phyloP scores from a whole-genome alignment of 768 basidiomycete species.

The Paxillus involutus region DNA sequence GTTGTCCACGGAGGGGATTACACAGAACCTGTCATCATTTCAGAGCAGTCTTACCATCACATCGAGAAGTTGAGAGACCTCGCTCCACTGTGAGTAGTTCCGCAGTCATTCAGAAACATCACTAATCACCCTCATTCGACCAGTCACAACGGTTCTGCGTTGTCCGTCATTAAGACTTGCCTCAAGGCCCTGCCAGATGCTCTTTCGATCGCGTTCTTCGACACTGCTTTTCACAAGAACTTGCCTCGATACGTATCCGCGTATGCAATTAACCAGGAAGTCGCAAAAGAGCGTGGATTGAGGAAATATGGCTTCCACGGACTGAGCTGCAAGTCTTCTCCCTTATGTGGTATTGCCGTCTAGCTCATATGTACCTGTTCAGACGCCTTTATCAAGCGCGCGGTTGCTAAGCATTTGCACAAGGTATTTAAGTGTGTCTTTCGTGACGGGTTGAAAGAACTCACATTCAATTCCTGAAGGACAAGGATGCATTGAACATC shows the following conservation, averaged over 20 bases:
- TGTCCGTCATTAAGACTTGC: conserved; percentile 61
- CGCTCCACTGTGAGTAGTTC: conserved; percentile 66
- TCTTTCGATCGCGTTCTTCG: conserved; percentile 81
- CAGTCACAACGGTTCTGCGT: conserved; percentile 64
- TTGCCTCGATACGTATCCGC: conserved; percentile 76
- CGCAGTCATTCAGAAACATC: not conserved
- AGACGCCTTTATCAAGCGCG: conserved; percentile 70
- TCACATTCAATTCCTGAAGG: conserved; percentile 25
- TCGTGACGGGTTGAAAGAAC: not conserved
- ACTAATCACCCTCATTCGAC: not conserved
- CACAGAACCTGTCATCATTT: conserved; percentile 66
- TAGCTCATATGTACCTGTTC: conserved; percentile 3
- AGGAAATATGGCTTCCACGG: conserved; percentile 95
- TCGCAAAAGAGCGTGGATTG: conserved; percentile 64
- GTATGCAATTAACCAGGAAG: conserved; percentile 70
- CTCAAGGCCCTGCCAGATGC: conserved; percentile 63
- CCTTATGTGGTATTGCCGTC: not conserved
- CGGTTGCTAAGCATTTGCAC: conserved; percentile 56
- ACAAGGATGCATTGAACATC: conserved; percentile 56
- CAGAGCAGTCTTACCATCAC: conserved; percentile 65
- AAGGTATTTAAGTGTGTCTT: conserved; percentile 38
- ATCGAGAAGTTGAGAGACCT: conserved; percentile 75
- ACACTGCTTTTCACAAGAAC: conserved; percentile 80
- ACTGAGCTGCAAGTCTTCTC: conserved; percentile 52
- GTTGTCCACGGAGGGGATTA: conserved; percentile 90